Percentiles rank a stretch among this genome's conserved stretches.
These are phyloP conservation scores for Albophoma yamanashiensis DNA, from an alignment of 2,329 filamentous ascomycete genomes.

Conservation along the genomic window DNA sequence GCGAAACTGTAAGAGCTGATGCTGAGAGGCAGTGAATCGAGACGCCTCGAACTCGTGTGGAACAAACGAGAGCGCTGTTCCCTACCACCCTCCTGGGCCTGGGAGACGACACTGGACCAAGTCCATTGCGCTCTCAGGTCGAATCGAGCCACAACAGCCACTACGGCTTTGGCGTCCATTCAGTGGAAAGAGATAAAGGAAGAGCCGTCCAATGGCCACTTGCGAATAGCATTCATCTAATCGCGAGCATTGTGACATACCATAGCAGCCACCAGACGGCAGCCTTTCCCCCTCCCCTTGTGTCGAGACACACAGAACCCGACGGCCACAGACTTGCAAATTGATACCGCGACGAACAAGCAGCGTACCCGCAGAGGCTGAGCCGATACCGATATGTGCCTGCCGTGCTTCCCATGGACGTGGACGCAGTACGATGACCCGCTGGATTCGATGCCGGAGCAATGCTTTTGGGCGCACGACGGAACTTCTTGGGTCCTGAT, in stretches of 20 bases:
- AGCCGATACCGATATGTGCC: conserved; percentile 26
- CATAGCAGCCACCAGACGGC: not conserved
- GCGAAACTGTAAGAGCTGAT: not conserved
- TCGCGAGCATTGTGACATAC: not conserved
- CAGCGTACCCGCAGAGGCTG: not conserved
- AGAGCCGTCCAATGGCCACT: not conserved
- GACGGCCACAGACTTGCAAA: not conserved
- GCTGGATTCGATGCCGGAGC: conserved; percentile 23
- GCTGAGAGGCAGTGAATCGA: not conserved
- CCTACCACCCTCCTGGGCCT: not conserved
- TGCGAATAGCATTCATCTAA: not conserved
- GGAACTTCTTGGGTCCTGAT: conserved; percentile 25
- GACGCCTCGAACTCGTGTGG: not conserved
- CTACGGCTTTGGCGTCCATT: not conserved
- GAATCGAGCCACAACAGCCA: not conserved
- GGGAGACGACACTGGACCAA: not conserved
- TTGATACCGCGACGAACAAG: not conserved
- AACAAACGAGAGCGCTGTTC: not conserved
- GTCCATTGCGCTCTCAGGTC: not conserved
- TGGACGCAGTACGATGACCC: conserved; percentile 35
- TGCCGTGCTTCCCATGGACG: conserved; percentile 41
- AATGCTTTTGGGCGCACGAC: conserved; percentile 30
- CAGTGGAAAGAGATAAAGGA: not conserved
- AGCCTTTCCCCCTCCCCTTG: too few relatives aligned
- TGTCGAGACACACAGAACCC: not conserved